Percentiles rank a stretch among this genome's conserved stretches.
phyloP scores from a whole-genome alignment of 2,329 filamentous ascomycete genomes.

The Colletotrichum gigasporum region DNA sequence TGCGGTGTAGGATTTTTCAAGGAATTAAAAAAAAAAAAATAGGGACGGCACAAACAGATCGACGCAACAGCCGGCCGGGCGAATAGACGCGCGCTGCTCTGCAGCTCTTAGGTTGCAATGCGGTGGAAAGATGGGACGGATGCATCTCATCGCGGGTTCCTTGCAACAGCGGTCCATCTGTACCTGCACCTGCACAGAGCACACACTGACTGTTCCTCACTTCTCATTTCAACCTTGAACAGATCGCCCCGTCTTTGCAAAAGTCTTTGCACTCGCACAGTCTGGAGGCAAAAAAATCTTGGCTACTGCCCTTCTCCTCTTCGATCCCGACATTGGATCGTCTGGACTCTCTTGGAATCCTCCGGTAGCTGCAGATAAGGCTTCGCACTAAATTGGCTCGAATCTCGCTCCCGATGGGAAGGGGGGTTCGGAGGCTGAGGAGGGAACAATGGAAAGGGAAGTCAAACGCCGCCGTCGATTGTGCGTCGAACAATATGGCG shows the following conservation, averaged over 20 bases:
- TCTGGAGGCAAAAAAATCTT: too few species aligned
- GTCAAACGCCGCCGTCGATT: too few species aligned
- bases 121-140: not conserved
- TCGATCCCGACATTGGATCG: not conserved
- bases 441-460: too few species aligned
- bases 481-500: too few species aligned
- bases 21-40: not conserved
- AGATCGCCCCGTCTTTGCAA: not conserved
- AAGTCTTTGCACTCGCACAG: too few species aligned
- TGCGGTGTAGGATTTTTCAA: too few species aligned
- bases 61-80: conserved; percentile 2
- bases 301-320: not conserved
- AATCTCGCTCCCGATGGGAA: not conserved
- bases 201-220: not conserved
- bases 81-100: conserved; percentile 15
- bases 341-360: not conserved
- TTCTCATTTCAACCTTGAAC: not conserved
- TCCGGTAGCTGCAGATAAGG: conserved; percentile 4
- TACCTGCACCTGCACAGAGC: not conserved
- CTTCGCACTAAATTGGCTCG: not conserved
- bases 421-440: not conserved
- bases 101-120: not conserved
- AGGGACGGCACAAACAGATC: not conserved
- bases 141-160: not conserved
- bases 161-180: not conserved